These are phyloP conservation scores for Baorangia bicolor DNA, from an alignment of 768 basidiomycete species.

Conservation along the genomic window DNA sequence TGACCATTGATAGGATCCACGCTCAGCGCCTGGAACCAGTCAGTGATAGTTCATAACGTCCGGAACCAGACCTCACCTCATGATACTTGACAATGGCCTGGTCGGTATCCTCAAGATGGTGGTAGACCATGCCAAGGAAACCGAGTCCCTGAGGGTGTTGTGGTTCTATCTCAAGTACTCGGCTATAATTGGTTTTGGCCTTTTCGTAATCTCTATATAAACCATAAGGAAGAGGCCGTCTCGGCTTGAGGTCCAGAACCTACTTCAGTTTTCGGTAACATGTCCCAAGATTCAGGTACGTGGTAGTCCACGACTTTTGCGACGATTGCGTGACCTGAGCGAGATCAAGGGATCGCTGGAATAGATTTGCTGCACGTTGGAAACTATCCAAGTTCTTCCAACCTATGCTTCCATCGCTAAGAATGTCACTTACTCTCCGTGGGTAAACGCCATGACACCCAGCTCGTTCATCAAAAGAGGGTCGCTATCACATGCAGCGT, in stretches of 20 bases:
- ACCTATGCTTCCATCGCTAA: not conserved
- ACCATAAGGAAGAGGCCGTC: constrained; percentile 4
- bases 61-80: constrained; percentile 53
- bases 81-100: constrained; percentile 90
- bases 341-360: constrained; percentile 73
- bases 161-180: constrained; percentile 86
- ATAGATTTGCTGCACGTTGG: constrained; percentile 65
- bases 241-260: constrained; percentile 21
- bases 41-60: not conserved
- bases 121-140: constrained; percentile 87
- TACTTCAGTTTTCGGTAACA: constrained; percentile 80
- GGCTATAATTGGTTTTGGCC: constrained; percentile 71
- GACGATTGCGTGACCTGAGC: constrained; percentile 85
- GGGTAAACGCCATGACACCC: constrained; percentile 90
- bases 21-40: constrained; percentile 58
- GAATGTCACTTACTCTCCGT: constrained; percentile 60
- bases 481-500: constrained; percentile 80
- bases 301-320: constrained; percentile 82
- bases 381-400: constrained; percentile 54
- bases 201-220: constrained; percentile 51
- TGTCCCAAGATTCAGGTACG: constrained; percentile 92
- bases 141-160: constrained; percentile 78
- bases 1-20: constrained; percentile 82
- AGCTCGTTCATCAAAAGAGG: constrained; percentile 90
- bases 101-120: constrained; percentile 70